Conservation (phyloP, 345 rosid species). For the Moricandia moricandioides region DNA sequence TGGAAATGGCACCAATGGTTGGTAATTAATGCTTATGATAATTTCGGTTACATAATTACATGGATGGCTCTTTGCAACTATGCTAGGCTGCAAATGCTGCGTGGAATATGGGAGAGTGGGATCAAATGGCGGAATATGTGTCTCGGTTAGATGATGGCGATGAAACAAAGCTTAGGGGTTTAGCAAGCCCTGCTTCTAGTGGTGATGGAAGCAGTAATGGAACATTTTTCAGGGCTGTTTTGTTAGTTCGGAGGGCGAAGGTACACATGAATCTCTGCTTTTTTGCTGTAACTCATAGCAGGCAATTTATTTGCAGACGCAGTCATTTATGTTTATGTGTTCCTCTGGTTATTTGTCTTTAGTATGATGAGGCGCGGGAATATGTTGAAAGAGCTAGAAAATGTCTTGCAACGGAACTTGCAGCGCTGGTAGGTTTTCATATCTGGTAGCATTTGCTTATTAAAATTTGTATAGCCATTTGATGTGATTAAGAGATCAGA, state of each 20-base stretch:
- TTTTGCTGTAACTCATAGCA: not conserved
- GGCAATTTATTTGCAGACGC: constrained; percentile 10
- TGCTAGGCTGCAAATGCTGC: constrained; percentile 91
- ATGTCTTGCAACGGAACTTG: constrained; percentile 96
- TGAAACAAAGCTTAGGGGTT: constrained; percentile 74
- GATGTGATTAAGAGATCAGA: too few relatives aligned
- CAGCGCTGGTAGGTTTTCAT: constrained; percentile 75
- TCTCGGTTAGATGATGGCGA: constrained; percentile 93
- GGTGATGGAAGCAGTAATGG: constrained; percentile 95
- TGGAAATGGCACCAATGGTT: constrained; percentile 99
- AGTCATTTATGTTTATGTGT: constrained; percentile 1
- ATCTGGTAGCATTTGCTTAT: constrained; percentile 18
- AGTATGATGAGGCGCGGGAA: constrained; percentile 94
- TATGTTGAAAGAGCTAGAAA: constrained; percentile 94
- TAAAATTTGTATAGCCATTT: not conserved
- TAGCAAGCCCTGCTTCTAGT: constrained; percentile 79
- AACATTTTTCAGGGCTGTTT: constrained; percentile 91
- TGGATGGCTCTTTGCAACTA: constrained; percentile 21
- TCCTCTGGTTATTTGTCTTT: constrained; percentile 8
- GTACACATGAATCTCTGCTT: constrained; percentile 36
- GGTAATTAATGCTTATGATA: constrained; percentile 35
- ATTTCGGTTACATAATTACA: constrained; percentile 13
- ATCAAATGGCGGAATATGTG: constrained; percentile 97
- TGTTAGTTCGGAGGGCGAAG: constrained; percentile 76
- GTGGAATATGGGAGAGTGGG: constrained; percentile 99